Evolutionary conservation across 495 filamentous ascomycete genomes (phyloP), one percentile per base, ranked within the genome.

Genomic region (Penicillium turbatum): DNA sequence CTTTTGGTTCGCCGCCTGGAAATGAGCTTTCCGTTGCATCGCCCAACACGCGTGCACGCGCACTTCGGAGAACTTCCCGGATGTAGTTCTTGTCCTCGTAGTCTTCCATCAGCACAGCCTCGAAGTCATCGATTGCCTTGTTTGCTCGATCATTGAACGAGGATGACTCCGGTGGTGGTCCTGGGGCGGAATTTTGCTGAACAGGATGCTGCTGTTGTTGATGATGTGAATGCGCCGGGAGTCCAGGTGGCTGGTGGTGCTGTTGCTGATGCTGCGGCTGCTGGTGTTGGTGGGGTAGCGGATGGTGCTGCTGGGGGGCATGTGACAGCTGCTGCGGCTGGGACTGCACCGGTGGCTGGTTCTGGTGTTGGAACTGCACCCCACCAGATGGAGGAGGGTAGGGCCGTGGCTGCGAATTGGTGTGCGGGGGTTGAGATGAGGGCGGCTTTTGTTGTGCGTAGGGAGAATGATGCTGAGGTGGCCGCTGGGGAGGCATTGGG

Each of bases 1-100:
- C 74, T 38, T 73, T 72, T 10, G 74, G 72, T 51, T 76, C 74
- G 13, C 74, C 74, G 30, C 72, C 72, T 10, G 72, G 69, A 63
- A 77, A 76, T n/a, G 74, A 76, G 47, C 72, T 77, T 41, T 72
- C 70, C 10, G 66, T 67, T 10, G 72, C 70, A 48, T 69, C 59
- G 15, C 72, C 74, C 17, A 77, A 47, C 6, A 68, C 72, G 11
- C 72, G 74, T n/a, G 74, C 74, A 13, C 74, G 72, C 9, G 74
- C 72, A 56, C 74, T 77, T 51, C 72, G 72, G n/a, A 77, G 72
- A 19, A 77, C 74, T 54, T 74, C 72, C 15, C 72, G 71, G 57
- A 77, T 77, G 57, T 77, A 77, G 59, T 77, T 73, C 62, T 76
- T 77, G 51, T 77, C 74, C 41, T 76, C 72, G 49, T 76, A 77